Base-by-base conservation (phyloP, 1,284 basidiomycete genomes). In the Trichosporon sp. region DNA sequence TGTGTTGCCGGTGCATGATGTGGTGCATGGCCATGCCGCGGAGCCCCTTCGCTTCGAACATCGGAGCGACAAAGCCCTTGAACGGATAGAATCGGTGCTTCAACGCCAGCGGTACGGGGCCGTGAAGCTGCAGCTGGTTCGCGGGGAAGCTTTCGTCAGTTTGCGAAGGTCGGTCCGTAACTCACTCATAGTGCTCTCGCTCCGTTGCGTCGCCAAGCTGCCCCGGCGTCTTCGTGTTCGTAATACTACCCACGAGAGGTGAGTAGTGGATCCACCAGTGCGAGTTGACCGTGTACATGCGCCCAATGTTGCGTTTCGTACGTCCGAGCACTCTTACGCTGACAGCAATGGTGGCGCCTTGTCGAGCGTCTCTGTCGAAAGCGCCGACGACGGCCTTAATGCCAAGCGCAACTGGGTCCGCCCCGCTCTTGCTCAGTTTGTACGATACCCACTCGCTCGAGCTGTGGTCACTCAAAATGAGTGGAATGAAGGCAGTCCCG, bases 61-160 rank as follows among this genome's bases (percentile, higher is more conserved):
- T 86, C 35, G 81, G 82, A 65, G 80, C 79, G 64, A 87, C 83
- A 72, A 87, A 86, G 3, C 81, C 76, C 65, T 82, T 83, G 76
- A 86, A 87, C 35, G 85, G 85, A 70, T 87, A 85, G 74, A 86
- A 87, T 26, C 85, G 84, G 75, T 86, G 85, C 32, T 85, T 85
- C 11, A 88, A 81, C 54, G 84, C 80, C 26, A 82, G 77, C 1
- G 87, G 86, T 2, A 86, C 83, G 2, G 87, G 86, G 0, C 87
- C 87, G 2, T 79, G 75, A 6, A 88, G 83, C 70, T 87, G 86
- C 0, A 88, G 72, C 69, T 86, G 82, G 76, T 85, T 86, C 1
- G 86, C 86, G 71, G 86, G 82, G 78, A 87, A 88, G 66, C 85
- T 85, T 73, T 2, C 0, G 65, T 74, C 51, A 72, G 65, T 51